Conservation (phyloP, 2,329 filamentous ascomycete species). For the Eutypella sp. region DNA sequence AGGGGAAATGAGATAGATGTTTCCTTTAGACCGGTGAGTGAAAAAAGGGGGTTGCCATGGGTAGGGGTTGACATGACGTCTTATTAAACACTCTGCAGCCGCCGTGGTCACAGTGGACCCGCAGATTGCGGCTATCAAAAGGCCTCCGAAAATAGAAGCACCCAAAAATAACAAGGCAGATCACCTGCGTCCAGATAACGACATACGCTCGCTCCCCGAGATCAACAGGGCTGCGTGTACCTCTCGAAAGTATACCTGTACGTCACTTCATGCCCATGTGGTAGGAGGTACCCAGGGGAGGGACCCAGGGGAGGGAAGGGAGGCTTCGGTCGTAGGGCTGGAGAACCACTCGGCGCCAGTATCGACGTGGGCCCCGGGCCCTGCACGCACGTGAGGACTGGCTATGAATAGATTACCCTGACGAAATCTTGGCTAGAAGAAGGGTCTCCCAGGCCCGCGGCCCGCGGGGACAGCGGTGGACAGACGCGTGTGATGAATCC, state of each 20-base stretch:
- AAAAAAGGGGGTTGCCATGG: no score
- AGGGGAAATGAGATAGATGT: no score
- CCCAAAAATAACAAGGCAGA: conserved; percentile 28
- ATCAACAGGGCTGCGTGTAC: conserved; percentile 2
- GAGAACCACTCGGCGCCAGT: not conserved
- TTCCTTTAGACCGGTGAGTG: no score
- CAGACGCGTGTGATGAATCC: no score
- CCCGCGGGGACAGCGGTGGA: no score
- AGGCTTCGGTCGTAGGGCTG: conserved; percentile 2
- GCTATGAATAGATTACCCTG: not conserved
- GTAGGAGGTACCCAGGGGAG: no score
- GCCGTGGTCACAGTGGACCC: conserved; percentile 27
- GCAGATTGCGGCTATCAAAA: conserved; percentile 33
- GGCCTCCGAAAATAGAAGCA: conserved; percentile 33
- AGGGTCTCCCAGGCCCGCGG: no score
- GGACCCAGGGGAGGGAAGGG: no score
- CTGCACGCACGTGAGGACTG: not conserved
- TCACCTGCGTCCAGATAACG: no score
- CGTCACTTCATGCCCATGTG: not conserved
- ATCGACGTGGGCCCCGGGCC: no score
- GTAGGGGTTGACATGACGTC: conserved; percentile 28
- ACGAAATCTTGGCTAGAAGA: no score
- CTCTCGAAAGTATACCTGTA: not conserved
- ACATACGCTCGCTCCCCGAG: no score
- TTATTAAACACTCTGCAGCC: conserved; percentile 29